These are phyloP conservation scores for Lasiodiplodia sp. DNA, from an alignment of 2,329 filamentous ascomycete species.

Conservation along the genomic window DNA sequence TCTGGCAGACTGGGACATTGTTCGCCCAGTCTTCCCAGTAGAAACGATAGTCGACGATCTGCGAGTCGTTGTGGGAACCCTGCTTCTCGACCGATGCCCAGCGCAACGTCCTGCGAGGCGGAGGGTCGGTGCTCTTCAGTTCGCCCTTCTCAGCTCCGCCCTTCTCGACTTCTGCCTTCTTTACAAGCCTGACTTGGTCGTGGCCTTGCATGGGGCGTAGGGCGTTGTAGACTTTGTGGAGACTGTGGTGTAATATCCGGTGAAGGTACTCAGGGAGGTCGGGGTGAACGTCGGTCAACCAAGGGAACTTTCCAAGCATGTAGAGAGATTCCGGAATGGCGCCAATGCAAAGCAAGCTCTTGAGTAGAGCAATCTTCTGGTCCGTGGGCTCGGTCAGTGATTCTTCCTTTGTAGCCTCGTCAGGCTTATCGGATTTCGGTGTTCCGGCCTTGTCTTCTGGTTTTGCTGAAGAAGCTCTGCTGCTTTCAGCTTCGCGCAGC, in stretches of 20 bases:
- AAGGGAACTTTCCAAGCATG: constrained; percentile 89
- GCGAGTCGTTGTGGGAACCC: constrained; percentile 52
- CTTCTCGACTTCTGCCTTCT: constrained; percentile 67
- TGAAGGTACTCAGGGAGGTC: constrained; percentile 83
- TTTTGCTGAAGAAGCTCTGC: constrained; percentile 50
- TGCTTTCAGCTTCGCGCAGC: constrained; percentile 63
- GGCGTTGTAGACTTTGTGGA: constrained; percentile 75
- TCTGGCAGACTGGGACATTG: constrained; percentile 90
- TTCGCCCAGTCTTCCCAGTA: constrained; percentile 99
- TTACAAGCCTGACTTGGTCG: constrained; percentile 52
- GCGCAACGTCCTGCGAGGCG: constrained; percentile 64
- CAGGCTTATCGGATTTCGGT: constrained; percentile 40
- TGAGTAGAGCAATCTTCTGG: constrained; percentile 86
- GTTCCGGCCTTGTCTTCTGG: constrained; percentile 54
- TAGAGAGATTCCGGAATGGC: constrained; percentile 92
- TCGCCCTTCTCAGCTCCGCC: constrained; percentile 66
- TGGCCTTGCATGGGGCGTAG: constrained; percentile 54
- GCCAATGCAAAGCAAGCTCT: constrained; percentile 86
- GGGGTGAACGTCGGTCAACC: constrained; percentile 85
- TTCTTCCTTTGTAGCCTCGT: constrained; percentile 56
- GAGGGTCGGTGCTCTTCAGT: constrained; percentile 13
- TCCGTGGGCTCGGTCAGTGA: constrained; percentile 74
- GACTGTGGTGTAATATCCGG: constrained; percentile 81
- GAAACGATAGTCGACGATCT: constrained; percentile 80
- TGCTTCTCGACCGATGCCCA: constrained; percentile 85